Conservation (phyloP, 192 early-diverging fungal species). For the Neocallimastix lanati region DNA sequence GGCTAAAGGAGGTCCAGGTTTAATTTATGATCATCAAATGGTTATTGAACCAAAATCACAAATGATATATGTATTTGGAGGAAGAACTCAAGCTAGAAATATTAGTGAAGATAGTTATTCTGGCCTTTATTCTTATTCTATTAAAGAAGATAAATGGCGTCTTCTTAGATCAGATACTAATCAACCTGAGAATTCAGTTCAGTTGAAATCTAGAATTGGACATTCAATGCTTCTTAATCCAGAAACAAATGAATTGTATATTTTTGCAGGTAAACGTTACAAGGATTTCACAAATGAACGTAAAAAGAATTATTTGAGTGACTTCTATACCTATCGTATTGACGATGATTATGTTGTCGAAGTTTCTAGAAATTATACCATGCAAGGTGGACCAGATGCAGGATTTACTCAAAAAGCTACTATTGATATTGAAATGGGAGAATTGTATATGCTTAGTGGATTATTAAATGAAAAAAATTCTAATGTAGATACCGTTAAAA, state of each 20-base stretch:
- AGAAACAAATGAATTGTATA: conserved; percentile 49
- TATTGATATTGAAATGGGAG: conserved; percentile 53
- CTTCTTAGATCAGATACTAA: conserved; percentile 45
- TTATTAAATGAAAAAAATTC: conserved; percentile 39
- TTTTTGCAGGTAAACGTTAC: conserved; percentile 76
- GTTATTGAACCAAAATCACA: conserved; percentile 49
- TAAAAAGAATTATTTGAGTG: conserved; percentile 27
- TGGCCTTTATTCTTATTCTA: conserved; percentile 70
- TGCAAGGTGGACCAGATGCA: conserved; percentile 54
- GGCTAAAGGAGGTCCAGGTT: conserved; percentile 60
- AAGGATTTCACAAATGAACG: conserved; percentile 24
- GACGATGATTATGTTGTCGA: conserved; percentile 60
- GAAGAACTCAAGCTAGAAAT: conserved; percentile 41
- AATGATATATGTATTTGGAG: conserved; percentile 82
- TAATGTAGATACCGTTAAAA: conserved; percentile 39
- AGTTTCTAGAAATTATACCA: conserved; percentile 52
- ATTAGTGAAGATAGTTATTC: conserved; percentile 52
- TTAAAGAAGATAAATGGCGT: conserved; percentile 48
- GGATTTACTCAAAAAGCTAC: conserved; percentile 69
- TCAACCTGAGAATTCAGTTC: conserved; percentile 21
- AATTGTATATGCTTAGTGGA: conserved; percentile 71
- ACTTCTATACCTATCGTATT: conserved; percentile 72
- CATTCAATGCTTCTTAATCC: conserved; percentile 80
- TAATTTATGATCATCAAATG: conserved; percentile 92
- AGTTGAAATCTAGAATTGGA: conserved; percentile 70